phyloP scores from a whole-genome alignment of 1,139 yeast species.

The Hemisphaericaspora subhashii region DNA sequence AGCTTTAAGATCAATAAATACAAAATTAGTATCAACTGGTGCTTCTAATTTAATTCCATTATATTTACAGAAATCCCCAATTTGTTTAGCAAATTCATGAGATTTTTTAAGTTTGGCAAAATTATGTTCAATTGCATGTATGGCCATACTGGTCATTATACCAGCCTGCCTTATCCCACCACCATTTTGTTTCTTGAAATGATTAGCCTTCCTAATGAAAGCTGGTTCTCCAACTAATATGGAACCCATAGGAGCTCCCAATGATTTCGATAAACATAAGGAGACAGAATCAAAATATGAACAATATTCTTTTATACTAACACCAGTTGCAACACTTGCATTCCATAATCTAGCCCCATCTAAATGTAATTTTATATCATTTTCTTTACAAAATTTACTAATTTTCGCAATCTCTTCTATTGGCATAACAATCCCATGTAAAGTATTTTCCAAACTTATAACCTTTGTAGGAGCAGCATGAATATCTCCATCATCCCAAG shows the following conservation, averaged over 20 bases:
- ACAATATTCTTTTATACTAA: constrained; percentile 71
- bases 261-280: constrained; percentile 82
- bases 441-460: constrained; percentile 82
- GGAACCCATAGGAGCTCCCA: constrained; percentile 95
- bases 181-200: constrained; percentile 90
- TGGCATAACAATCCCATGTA: constrained; percentile 83
- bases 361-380: constrained; percentile 70
- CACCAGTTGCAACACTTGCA: constrained; percentile 75
- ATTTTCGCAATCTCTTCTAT: constrained; percentile 76
- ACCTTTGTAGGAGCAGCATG: constrained; percentile 89
- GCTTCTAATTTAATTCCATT: constrained; percentile 53
- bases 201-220: constrained; percentile 72
- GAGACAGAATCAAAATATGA: constrained; percentile 84
- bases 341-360: constrained; percentile 98
- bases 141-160: constrained; percentile 78
- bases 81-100: constrained; percentile 65
- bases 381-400: constrained; percentile 65
- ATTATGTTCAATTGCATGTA: constrained; percentile 73
- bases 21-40: constrained; percentile 87
- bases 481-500: constrained; percentile 79
- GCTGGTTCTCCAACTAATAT: constrained; percentile 69
- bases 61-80: constrained; percentile 61
- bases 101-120: constrained; percentile 60
- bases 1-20: constrained; percentile 66
- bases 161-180: constrained; percentile 96